phyloP scores from a whole-genome alignment of 345 rosid genomes.

The Mercurialis annua region DNA sequence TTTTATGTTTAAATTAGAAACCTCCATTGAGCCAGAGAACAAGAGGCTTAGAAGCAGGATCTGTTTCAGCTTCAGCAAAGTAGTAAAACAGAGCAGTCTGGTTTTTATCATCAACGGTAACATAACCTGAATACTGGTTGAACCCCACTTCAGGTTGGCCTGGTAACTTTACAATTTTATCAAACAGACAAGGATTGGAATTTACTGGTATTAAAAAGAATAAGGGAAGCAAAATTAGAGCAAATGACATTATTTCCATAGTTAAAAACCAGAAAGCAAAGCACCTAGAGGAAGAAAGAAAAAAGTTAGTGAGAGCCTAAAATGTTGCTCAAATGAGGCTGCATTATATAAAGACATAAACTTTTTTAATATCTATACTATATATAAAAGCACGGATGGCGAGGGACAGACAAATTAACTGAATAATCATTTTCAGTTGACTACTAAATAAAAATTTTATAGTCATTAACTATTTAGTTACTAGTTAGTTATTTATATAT shows the following conservation, averaged over 20 bases:
- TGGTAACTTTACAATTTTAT: conserved; percentile 55
- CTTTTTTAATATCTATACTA: too few relatives aligned
- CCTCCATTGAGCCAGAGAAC: conserved; percentile 99
- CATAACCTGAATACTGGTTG: conserved; percentile 84
- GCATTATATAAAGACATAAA: conserved; percentile 33
- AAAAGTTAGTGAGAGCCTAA: conserved; percentile 1
- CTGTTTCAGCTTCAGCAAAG: conserved; percentile 81
- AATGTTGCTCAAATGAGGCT: conserved; percentile 14
- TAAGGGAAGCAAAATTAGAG: conserved; percentile 33
- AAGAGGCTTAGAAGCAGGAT: conserved; percentile 77
- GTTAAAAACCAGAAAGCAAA: conserved; percentile 26
- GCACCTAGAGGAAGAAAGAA: conserved; percentile 24
- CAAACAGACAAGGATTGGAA: conserved; percentile 39
- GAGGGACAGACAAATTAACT: too few relatives aligned
- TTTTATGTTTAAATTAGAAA: conserved; percentile 2
- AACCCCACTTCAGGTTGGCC: conserved; percentile 83
- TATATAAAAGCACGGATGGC: too few relatives aligned
- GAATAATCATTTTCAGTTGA: too few relatives aligned
- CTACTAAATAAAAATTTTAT: too few relatives aligned
- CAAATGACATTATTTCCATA: conserved; percentile 38
- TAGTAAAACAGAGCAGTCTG: conserved; percentile 90
- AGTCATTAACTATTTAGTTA: too few relatives aligned
- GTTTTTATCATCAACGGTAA: conserved; percentile 61
- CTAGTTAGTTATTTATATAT: too few relatives aligned
- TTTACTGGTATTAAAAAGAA: conserved; percentile 25